Evolutionary conservation across 495 filamentous ascomycete genomes (phyloP).

Genomic region (Lasiosphaeris hirsuta): DNA sequence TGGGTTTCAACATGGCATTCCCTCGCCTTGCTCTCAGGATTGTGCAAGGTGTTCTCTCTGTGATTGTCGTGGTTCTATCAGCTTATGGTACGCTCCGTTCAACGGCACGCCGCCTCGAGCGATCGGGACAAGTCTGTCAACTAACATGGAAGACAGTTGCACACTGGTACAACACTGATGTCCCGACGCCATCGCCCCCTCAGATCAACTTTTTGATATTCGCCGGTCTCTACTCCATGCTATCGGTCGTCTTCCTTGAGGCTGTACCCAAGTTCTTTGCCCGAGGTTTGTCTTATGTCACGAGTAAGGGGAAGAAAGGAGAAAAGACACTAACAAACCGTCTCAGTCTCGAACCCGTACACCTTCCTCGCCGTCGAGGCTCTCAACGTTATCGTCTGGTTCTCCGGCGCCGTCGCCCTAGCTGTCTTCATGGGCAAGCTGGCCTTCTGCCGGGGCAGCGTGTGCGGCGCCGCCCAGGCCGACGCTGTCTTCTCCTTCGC

Average conservation of each 20-base stretch:
- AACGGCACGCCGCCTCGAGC: not conserved
- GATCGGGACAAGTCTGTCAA: not conserved
- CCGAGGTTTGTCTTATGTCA: conserved; percentile 30
- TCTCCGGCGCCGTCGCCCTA: conserved; percentile 72
- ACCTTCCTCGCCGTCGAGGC: conserved; percentile 59
- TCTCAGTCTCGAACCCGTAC: conserved; percentile 52
- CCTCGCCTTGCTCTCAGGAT: conserved; percentile 29
- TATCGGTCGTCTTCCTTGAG: conserved; percentile 65
- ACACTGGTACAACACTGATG: conserved; percentile 50
- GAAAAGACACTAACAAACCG: conserved; percentile 23
- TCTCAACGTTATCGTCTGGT: conserved; percentile 75
- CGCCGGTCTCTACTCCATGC: conserved; percentile 58
- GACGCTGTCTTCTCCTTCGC: conserved; percentile 46
- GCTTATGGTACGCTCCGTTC: conserved; percentile 58
- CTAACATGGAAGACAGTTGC: conserved; percentile 35
- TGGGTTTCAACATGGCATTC: conserved; percentile 21
- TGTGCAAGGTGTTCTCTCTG: conserved; percentile 59
- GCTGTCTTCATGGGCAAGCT: conserved; percentile 58
- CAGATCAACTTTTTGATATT: conserved; percentile 74
- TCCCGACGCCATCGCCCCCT: conserved; percentile 45
- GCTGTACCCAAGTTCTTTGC: conserved; percentile 54
- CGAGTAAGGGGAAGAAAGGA: not conserved
- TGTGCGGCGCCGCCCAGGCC: conserved; percentile 48
- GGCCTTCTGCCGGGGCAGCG: conserved; percentile 49
- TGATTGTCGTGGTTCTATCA: conserved; percentile 65